phyloP scores from a whole-genome alignment of 2,329 filamentous ascomycete genomes.

The Aspergillus proliferans region DNA sequence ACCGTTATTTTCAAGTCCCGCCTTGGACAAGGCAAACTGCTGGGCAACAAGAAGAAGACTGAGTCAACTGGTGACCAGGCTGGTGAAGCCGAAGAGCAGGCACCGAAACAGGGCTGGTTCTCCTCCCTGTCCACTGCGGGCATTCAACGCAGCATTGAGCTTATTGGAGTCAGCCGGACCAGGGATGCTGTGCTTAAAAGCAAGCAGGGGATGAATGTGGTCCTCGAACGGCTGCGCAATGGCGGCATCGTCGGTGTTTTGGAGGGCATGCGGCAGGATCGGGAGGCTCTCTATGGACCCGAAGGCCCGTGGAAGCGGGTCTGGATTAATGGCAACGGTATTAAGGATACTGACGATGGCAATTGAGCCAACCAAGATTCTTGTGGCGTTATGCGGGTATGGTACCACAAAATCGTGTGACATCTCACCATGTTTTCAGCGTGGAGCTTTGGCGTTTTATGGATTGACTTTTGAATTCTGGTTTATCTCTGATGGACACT shows the following conservation, averaged over 20 bases:
- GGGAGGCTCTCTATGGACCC: slow-evolving; percentile 37
- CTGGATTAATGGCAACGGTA: slow-evolving; percentile 31
- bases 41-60: slow-evolving; percentile 35
- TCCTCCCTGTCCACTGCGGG: slow-evolving; percentile 54
- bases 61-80: slow-evolving; percentile 30
- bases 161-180: slow-evolving; percentile 56
- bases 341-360: slow-evolving; percentile 13
- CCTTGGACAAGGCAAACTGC: slow-evolving; percentile 52
- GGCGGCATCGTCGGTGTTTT: slow-evolving; percentile 64
- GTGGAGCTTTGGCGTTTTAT: slow-evolving; percentile 19
- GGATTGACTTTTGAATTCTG: slow-evolving; percentile 6
- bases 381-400: slow-evolving; percentile 1
- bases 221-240: slow-evolving; percentile 56
- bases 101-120: slow-evolving; percentile 52
- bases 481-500: slow-evolving; percentile 13
- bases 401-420: slow-evolving; percentile 1
- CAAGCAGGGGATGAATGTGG: slow-evolving; percentile 61
- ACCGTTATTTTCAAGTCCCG: slow-evolving; percentile 57
- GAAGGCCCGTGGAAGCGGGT: slow-evolving; percentile 39
- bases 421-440: slow-evolving; percentile 15
- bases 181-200: slow-evolving; percentile 57
- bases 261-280: slow-evolving; percentile 62
- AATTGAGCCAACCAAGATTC: slow-evolving; percentile 22
- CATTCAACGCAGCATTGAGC: slow-evolving; percentile 58
- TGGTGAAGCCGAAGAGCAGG: slow-evolving; percentile 44